Evolutionary conservation across 331 rosid species (phyloP).

Genomic region (Phaseolus coccineus): DNA sequence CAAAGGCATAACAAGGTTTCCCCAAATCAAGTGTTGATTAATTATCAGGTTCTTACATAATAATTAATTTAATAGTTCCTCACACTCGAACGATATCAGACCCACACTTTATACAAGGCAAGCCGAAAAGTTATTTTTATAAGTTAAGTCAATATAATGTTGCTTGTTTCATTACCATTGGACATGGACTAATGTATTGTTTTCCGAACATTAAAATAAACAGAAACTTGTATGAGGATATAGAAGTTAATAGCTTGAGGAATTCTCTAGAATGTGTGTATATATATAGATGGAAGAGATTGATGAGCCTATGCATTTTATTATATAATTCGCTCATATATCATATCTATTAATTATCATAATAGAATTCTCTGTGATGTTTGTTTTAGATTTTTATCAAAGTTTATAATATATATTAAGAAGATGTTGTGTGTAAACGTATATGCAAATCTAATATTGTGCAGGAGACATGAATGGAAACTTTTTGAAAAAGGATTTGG

Average conservation of each 20-base stretch:
- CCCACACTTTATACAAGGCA: conserved; percentile 34
- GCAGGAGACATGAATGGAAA: background rate
- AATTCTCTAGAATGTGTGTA: conserved; percentile 37
- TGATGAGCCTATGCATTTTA: conserved; percentile 12
- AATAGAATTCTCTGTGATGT: background rate
- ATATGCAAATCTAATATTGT: background rate
- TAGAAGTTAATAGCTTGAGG: conserved; percentile 11
- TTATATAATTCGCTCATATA: background rate
- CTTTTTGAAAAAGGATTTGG: background rate
- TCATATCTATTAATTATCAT: background rate
- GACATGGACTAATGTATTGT: background rate
- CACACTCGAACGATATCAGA: conserved; percentile 25
- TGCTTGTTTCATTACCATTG: conserved; percentile 35
- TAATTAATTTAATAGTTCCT: conserved; percentile 40
- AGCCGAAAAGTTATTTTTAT: conserved; percentile 19
- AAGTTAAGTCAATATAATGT: conserved; percentile 18
- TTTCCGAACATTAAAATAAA: background rate
- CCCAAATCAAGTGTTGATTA: conserved; percentile 35
- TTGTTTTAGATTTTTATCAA: background rate
- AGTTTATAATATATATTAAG: background rate
- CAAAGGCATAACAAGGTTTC: conserved; percentile 37
- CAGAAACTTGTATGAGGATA: background rate
- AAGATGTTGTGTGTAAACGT: background rate
- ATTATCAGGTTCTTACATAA: conserved; percentile 22
- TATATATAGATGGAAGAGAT: background rate